Conservation (phyloP, 208 protist species). For the Leishmania gerbilli region DNA sequence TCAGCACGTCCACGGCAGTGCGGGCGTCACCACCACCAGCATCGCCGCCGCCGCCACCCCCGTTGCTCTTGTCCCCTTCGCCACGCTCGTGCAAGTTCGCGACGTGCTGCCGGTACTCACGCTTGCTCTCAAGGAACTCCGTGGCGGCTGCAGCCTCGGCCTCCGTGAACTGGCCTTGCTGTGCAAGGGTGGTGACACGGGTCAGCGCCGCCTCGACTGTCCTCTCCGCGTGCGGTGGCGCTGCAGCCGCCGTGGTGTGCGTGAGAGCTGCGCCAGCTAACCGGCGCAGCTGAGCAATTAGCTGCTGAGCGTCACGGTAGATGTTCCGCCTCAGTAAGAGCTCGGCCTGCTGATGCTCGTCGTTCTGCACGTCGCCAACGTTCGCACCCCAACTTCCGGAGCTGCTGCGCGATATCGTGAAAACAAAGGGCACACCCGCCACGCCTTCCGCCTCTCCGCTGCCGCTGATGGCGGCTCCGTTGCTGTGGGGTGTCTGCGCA, state of each 20-base stretch:
- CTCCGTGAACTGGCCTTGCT: slow-evolving; percentile 37
- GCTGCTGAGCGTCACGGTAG: slow-evolving; percentile 14
- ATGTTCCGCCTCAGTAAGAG: slow-evolving; percentile 11
- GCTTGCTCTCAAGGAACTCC: slow-evolving; percentile 54
- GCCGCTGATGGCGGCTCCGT: neutral
- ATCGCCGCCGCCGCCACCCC: neutral
- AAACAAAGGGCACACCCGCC: neutral
- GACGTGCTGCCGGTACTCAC: slow-evolving; percentile 49
- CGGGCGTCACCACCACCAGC: slow-evolving; percentile 33
- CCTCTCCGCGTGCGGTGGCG: neutral
- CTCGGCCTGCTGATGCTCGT: slow-evolving; percentile 2
- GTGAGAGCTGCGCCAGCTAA: neutral
- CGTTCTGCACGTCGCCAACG: neutral
- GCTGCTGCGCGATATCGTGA: neutral
- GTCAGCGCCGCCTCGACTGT: slow-evolving; percentile 18
- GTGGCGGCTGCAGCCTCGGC: slow-evolving; percentile 49
- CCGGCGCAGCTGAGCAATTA: slow-evolving; percentile 17
- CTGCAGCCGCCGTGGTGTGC: neutral
- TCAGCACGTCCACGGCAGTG: slow-evolving; percentile 45
- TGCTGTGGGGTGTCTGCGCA: slow-evolving; percentile 13
- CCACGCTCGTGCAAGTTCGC: neutral
- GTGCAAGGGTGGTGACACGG: slow-evolving; percentile 32
- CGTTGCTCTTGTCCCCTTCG: neutral
- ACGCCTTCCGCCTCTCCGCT: neutral
- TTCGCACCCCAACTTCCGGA: neutral